phyloP scores from a whole-genome alignment of 805 yeast genomes.

The Cyberlindnera euphorbiae region DNA sequence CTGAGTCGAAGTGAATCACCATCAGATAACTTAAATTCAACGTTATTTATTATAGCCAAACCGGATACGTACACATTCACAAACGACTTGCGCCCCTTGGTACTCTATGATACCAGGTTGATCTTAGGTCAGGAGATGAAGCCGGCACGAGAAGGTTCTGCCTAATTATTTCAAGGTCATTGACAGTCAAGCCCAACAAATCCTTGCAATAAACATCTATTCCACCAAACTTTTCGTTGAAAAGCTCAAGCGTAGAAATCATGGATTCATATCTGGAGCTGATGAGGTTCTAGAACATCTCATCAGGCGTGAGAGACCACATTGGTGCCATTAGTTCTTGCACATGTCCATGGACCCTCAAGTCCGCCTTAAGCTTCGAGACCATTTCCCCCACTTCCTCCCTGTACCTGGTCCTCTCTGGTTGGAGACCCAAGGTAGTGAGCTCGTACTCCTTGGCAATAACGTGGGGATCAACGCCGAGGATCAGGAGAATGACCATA shows the following conservation, averaged over 20 bases:
- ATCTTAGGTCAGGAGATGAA: slow-evolving; percentile 18
- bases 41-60: background rate
- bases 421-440: slow-evolving; percentile 58
- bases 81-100: slow-evolving; percentile 9
- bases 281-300: slow-evolving; percentile 56
- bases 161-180: slow-evolving; percentile 38
- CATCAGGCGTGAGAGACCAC: slow-evolving; percentile 26
- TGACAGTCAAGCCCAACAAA: slow-evolving; percentile 38
- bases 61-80: background rate
- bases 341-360: slow-evolving; percentile 7
- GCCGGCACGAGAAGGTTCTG: slow-evolving; percentile 25
- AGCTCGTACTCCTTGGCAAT: slow-evolving; percentile 75
- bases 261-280: slow-evolving; percentile 67
- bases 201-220: slow-evolving; percentile 42
- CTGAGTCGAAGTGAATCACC: slow-evolving; percentile 3
- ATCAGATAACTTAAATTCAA: too few relatives aligned
- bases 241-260: slow-evolving; percentile 51
- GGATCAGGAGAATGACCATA: slow-evolving; percentile 57
- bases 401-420: slow-evolving; percentile 32
- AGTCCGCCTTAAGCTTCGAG: slow-evolving; percentile 8
- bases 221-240: slow-evolving; percentile 51
- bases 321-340: slow-evolving; percentile 5
- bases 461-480: slow-evolving; percentile 61
- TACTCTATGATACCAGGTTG: slow-evolving; percentile 22
- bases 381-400: slow-evolving; percentile 21